Base-by-base conservation (phyloP, 2,329 filamentous ascomycete species). In the Trichophyton mentagrophytes region DNA sequence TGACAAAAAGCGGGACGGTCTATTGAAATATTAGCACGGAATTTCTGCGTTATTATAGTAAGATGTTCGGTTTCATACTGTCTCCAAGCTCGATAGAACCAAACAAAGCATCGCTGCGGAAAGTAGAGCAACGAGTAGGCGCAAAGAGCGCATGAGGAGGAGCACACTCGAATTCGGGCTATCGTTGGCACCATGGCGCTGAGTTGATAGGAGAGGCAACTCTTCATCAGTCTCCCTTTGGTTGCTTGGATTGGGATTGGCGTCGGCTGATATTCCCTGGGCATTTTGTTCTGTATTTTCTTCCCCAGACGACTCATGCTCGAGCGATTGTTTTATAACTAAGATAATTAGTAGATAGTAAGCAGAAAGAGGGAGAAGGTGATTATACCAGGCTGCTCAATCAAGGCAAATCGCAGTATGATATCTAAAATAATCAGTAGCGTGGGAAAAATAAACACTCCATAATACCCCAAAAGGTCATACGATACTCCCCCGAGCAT, bases 401-500 rank as follows among this genome's bases (percentile, higher is more conserved):
- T 68, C 2, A 86, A 75, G 6, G 82, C 68, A 0, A 84, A 66
- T 13, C 85, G 78, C 77, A 86, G 79, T 22, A 81, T 61, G 62
- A 86, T 80, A 68, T 87, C 84, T 13, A 86, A 62, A 0, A 67
- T 76, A 1, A 87, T 68, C 6, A 86, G 69, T 0, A 73, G 78
- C 55, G 82, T 75, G 0, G 78, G 79, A 22, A 85, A 71, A 0
- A 77, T 78, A 67, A 85, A 85, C 0, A 86, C 82, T 0, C 82
- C 83, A 9, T 70, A 67, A 66, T 82, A 82, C 2, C 84, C 84
- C 0, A 78, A 77, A 65, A 80, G 80, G 30, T 80, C 75, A 67
- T 86, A 86, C 0, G 86, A 69, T 0, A 84, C 67, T 0, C 85
- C 85, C 2, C 84, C 84, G 0, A 85, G 69, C 0, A 83, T 74